Evolutionary conservation across 805 yeast species (phyloP), one percentile per base, ranked within the genome.

Genomic region (Allodekkera sacchari): DNA sequence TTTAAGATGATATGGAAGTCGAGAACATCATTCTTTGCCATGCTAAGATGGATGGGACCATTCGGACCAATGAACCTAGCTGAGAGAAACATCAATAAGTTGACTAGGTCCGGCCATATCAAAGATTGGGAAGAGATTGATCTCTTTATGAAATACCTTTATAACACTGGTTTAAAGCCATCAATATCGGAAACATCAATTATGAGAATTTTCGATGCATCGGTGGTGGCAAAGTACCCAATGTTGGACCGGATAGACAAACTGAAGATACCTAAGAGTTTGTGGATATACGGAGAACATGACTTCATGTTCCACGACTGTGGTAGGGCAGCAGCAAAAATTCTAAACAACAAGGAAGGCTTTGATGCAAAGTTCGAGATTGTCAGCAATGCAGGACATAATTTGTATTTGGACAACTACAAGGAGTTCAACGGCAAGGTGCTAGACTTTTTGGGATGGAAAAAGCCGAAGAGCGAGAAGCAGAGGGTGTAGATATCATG

Each of bases 291-390:
- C 50, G 94, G 92, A 0, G 71, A 76, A 40, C 71, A 63, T 40
- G 94, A 83, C 48, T 82, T 83, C 65, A 82, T 81, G 92, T 75
- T 72, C 42, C 66, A 62, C 21, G 68, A 66, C 22, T 78, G 80
- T 18, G 87, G 85, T 4, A 44, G 52, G 14, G 63, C 64, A 17
- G 66, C 65, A 26, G 58, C 52, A 2, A 43, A 55, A 12, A 40
- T 46, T 30, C 39, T 54, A 18, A 38, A 48, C 14, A 16, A 20
- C 12, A 28, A 23, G 8, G 28, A 31, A 9, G 32, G 35, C 6
- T n/a, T 22, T 7, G 38, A 52, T 20, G 63, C 71, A 1, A 21
- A 39, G 9, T 68, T 54, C 34, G 52, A 45, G 12, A 43, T 62
- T 2, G 63, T 83, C 7, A 63, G 67, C 5, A 63, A 73, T 36